Percentiles rank a stretch among this genome's conserved stretches.
Evolutionary conservation across 495 filamentous ascomycete species (phyloP).

Genomic region (Aspergillus cavernicola): DNA sequence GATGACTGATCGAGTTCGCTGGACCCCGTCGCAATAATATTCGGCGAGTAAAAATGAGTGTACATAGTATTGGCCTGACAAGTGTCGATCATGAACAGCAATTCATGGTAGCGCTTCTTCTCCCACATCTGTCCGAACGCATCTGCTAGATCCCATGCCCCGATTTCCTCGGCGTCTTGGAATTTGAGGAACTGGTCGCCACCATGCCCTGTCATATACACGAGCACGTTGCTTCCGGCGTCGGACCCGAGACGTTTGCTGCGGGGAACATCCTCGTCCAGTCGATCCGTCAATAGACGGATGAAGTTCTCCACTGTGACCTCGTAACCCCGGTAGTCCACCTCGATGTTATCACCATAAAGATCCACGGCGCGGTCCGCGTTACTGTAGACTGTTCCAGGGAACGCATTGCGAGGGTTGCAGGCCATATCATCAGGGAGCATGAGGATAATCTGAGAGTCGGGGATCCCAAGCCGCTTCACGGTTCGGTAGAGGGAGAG

Average conservation of each 20-base stretch:
- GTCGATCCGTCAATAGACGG: constrained; percentile 85
- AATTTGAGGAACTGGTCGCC: constrained; percentile 99
- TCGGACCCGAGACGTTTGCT: constrained; percentile 91
- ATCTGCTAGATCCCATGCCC: constrained; percentile 91
- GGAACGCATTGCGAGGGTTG: constrained; percentile 97
- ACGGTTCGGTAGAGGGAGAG: constrained; percentile 97
- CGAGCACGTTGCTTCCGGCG: constrained; percentile 89
- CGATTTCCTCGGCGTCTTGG: constrained; percentile 96
- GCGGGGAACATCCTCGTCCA: constrained; percentile 87
- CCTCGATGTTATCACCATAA: constrained; percentile 98
- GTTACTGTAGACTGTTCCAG: constrained; percentile 97
- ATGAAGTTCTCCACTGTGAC: constrained; percentile 99
- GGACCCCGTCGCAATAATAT: constrained; percentile 93
- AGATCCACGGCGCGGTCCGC: constrained; percentile 92
- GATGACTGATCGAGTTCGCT: constrained; percentile 91
- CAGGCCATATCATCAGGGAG: constrained; percentile 99
- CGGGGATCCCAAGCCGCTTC: constrained; percentile 94
- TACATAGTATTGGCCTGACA: constrained; percentile 99
- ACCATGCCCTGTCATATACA: constrained; percentile 99
- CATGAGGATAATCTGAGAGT: constrained; percentile 99
- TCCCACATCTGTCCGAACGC: constrained; percentile 99
- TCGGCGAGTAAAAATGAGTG: constrained; percentile 93
- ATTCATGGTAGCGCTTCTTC: constrained; percentile 92
- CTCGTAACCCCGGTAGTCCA: constrained; percentile 96
- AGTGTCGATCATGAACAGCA: constrained; percentile 99